phyloP scores from a whole-genome alignment of 257 asterid genomes.

The Solanum stenotomum region DNA sequence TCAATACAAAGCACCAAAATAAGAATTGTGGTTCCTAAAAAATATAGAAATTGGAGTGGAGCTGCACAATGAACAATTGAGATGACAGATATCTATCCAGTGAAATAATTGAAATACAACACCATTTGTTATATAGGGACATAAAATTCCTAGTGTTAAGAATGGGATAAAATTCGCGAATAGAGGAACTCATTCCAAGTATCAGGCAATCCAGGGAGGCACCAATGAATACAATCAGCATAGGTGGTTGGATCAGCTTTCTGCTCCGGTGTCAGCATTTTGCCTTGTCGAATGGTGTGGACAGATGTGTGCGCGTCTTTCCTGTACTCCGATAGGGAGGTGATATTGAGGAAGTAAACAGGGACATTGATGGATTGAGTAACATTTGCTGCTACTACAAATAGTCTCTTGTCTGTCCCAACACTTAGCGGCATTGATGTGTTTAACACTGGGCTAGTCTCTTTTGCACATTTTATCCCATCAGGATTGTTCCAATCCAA shows the following conservation, averaged over 20 bases:
- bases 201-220: conserved; percentile 78
- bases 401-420: conserved; percentile 51
- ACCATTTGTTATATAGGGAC: background rate
- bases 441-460: conserved; percentile 56
- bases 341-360: conserved; percentile 47
- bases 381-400: conserved; percentile 40
- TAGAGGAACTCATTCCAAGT: conserved; percentile 65
- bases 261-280: conserved; percentile 48
- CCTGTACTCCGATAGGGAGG: conserved; percentile 57
- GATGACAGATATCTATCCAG: background rate
- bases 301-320: conserved; percentile 81
- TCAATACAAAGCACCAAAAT: background rate
- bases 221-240: conserved; percentile 84
- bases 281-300: conserved; percentile 66
- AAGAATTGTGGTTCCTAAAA: background rate
- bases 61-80: background rate
- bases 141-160: conserved; percentile 4
- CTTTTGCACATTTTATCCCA: conserved; percentile 69
- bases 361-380: conserved; percentile 40
- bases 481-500: conserved; percentile 73
- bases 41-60: background rate
- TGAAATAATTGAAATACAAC: background rate
- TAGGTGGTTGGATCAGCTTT: conserved; percentile 51
- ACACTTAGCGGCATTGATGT: conserved; percentile 45
- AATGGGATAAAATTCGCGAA: conserved; percentile 19